Conservation (phyloP, 495 filamentous ascomycete species). For the Oleoguttula mirabilis region DNA sequence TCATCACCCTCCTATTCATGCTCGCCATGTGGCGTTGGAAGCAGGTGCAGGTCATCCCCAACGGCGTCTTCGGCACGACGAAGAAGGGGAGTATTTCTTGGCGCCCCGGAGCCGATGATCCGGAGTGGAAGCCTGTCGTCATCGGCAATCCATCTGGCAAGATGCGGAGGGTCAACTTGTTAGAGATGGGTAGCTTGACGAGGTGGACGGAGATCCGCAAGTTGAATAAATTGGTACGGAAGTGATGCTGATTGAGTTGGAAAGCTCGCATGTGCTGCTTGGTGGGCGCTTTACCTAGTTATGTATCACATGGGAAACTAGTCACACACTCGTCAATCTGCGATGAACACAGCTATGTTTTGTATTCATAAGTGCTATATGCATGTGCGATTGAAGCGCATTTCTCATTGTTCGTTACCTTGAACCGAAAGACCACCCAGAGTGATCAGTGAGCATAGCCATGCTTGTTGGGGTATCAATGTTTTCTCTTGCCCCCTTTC, state of each 20-base stretch:
- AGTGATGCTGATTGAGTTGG: constrained; percentile 8
- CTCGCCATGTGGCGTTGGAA: constrained; percentile 49
- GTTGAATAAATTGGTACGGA: constrained; percentile 41
- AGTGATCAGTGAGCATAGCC: too few relatives aligned
- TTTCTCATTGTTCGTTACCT: too few relatives aligned
- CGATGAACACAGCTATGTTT: too few relatives aligned
- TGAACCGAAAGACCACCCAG: too few relatives aligned
- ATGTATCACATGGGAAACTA: too few relatives aligned
- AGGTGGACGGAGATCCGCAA: constrained; percentile 60
- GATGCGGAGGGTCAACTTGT: constrained; percentile 51
- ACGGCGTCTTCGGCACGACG: constrained; percentile 31
- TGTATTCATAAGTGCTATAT: too few relatives aligned
- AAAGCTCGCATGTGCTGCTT: too few relatives aligned
- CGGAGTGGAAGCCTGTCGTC: constrained; percentile 52
- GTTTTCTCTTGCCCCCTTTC: too few relatives aligned
- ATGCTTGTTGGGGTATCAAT: too few relatives aligned
- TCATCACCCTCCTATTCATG: constrained; percentile 50
- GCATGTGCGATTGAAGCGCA: too few relatives aligned
- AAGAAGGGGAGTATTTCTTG: constrained; percentile 27
- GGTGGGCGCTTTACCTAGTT: too few relatives aligned
- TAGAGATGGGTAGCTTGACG: constrained; percentile 51
- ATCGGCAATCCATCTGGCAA: constrained; percentile 56
- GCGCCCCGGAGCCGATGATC: constrained; percentile 37
- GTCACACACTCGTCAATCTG: too few relatives aligned
- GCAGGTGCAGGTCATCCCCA: constrained; percentile 52